phyloP scores from a whole-genome alignment of 495 filamentous ascomycete genomes.

The Ascodesmis nigricans region DNA sequence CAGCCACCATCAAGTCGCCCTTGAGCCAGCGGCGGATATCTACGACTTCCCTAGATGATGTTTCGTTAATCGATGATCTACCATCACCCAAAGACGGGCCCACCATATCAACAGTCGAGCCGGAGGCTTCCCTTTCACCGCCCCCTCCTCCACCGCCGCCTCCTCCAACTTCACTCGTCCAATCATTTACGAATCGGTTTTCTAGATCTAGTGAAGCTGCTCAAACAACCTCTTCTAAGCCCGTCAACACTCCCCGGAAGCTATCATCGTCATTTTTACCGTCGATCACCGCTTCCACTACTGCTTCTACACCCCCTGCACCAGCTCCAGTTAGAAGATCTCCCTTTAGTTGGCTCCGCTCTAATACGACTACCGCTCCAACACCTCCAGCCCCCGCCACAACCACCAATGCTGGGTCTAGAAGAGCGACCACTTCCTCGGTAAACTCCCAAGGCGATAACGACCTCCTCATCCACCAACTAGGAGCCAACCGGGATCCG shows the following conservation, averaged over 20 bases:
- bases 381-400: slow-evolving; percentile 4
- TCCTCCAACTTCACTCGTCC: slow-evolving; percentile 16
- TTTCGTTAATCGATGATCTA: slow-evolving; percentile 22
- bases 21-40: slow-evolving; percentile 19
- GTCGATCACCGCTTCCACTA: slow-evolving; percentile 4
- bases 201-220: too few relatives aligned
- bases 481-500: slow-evolving; percentile 15
- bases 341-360: slow-evolving; percentile 22
- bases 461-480: slow-evolving; percentile 15
- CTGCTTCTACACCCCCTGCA: slow-evolving; percentile 6
- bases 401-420: slow-evolving; percentile 6
- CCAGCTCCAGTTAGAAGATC: slow-evolving; percentile 15
- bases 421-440: slow-evolving; percentile 20
- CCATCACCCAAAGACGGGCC: slow-evolving; percentile 11
- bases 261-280: slow-evolving; percentile 9
- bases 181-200: slow-evolving; percentile 20
- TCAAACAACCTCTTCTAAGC: too few relatives aligned
- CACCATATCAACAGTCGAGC: too few relatives aligned
- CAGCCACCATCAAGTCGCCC: slow-evolving; percentile 13
- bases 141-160: slow-evolving; percentile 11
- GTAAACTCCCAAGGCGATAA: slow-evolving; percentile 11
- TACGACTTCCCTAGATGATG: slow-evolving; percentile 20
- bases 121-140: slow-evolving; percentile 2
- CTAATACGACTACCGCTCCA: slow-evolving; percentile 8
- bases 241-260: slow-evolving; percentile 8